phyloP scores from a whole-genome alignment of 805 yeast genomes.

The Starmerella stigmatis region DNA sequence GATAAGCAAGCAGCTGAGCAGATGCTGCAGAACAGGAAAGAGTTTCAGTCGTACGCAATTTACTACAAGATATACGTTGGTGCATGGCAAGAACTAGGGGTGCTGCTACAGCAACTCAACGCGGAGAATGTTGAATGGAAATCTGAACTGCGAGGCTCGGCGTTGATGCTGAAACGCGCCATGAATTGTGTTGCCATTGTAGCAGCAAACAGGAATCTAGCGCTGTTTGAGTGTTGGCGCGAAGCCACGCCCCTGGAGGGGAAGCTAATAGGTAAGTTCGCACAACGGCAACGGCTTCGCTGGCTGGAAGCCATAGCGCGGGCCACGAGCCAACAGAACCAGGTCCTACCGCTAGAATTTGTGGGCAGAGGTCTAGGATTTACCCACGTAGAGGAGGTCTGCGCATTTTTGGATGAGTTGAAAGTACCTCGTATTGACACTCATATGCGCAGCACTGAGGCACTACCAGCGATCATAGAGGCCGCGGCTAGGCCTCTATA shows the following conservation, averaged over 20 bases:
- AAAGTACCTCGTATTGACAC: neutral
- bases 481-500: no score
- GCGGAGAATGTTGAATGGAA: neutral
- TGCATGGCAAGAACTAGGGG: constrained; percentile 5
- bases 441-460: neutral
- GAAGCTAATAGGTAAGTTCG: constrained; percentile 5
- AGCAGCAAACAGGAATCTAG: neutral
- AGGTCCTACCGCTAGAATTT: constrained; percentile 8
- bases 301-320: constrained; percentile 8
- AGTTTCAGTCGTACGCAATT: constrained; percentile 14
- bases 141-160: neutral
- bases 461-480: constrained; percentile 3
- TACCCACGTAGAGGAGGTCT: neutral
- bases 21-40: neutral
- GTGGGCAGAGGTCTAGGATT: constrained; percentile 4
- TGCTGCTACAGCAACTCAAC: neutral
- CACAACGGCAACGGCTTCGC: constrained; percentile 4
- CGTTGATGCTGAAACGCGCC: constrained; percentile 11
- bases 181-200: neutral
- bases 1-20: neutral
- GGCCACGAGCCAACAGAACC: constrained; percentile 10
- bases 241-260: constrained; percentile 12
- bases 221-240: neutral
- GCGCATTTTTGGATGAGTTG: constrained; percentile 3
- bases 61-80: constrained; percentile 13